phyloP scores from a whole-genome alignment of 495 filamentous ascomycete genomes.

The Choiromyces venosus region DNA sequence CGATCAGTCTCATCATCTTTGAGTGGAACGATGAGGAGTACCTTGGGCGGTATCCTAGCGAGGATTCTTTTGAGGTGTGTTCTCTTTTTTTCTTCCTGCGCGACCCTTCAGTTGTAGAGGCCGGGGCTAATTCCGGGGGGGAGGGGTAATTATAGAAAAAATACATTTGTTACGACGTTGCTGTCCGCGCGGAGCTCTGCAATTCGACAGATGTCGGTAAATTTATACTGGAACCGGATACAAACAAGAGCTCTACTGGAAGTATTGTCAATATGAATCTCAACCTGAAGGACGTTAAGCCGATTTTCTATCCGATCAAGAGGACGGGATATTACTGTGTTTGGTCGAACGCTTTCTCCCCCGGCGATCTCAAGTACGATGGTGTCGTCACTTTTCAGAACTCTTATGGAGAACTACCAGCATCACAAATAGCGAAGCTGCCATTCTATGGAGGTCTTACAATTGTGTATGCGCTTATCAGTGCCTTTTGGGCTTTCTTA shows the following conservation, averaged over 20 bases:
- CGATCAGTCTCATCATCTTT: constrained; percentile 83
- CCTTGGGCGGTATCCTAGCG: constrained; percentile 56
- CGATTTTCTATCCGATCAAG: constrained; percentile 73
- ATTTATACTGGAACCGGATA: constrained; percentile 73
- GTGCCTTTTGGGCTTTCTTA: constrained; percentile 79
- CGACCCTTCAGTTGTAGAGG: not conserved
- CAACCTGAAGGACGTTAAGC: constrained; percentile 66
- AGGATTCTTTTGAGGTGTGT: constrained; percentile 42
- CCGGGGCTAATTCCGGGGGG: constrained; percentile 20
- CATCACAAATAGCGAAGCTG: constrained; percentile 90
- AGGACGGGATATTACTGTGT: constrained; percentile 97
- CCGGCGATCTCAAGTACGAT: constrained; percentile 57
- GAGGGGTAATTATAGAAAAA: constrained; percentile 49
- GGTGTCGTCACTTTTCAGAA: constrained; percentile 88
- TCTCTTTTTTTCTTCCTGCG: not conserved
- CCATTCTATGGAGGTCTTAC: constrained; percentile 96
- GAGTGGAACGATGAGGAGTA: constrained; percentile 82
- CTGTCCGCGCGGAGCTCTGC: constrained; percentile 64
- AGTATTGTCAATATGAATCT: constrained; percentile 72
- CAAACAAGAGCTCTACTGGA: constrained; percentile 60
- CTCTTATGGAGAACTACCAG: constrained; percentile 92
- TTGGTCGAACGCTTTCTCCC: constrained; percentile 61
- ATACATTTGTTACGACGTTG: constrained; percentile 68
- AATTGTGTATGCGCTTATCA: constrained; percentile 83
- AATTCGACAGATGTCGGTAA: constrained; percentile 68